phyloP scores from a whole-genome alignment of 371 early-diverging fungal species.

The Parasitella parasitica region DNA sequence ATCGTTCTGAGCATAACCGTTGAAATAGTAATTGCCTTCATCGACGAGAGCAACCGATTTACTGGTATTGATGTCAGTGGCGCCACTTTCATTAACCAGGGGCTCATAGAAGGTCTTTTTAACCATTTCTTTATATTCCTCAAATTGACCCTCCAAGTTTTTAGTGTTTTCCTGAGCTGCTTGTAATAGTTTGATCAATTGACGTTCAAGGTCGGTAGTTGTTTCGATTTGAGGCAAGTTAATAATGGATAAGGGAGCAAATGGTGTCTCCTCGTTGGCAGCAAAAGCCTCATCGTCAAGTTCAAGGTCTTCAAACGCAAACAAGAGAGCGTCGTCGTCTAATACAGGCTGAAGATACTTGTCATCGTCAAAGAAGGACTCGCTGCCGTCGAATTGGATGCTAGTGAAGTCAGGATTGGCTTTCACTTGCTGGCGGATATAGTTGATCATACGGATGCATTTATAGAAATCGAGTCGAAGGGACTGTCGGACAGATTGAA shows the following conservation, averaged over 20 bases:
- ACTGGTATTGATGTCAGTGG: not conserved
- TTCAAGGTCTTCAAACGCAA: slow-evolving; percentile 63
- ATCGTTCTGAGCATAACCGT: slow-evolving; percentile 79
- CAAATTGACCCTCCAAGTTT: slow-evolving; percentile 59
- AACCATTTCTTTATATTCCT: slow-evolving; percentile 70
- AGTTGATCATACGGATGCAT: slow-evolving; percentile 84
- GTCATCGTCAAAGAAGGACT: slow-evolving; percentile 71
- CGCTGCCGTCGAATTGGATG: slow-evolving; percentile 41
- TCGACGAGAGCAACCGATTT: slow-evolving; percentile 22
- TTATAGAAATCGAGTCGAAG: slow-evolving; percentile 80
- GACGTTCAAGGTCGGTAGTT: slow-evolving; percentile 57
- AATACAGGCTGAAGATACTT: slow-evolving; percentile 73
- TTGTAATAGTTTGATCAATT: slow-evolving; percentile 52
- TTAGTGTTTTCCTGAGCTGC: slow-evolving; percentile 49
- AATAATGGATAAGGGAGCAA: slow-evolving; percentile 5
- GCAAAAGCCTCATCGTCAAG: slow-evolving; percentile 4
- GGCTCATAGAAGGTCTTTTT: slow-evolving; percentile 70
- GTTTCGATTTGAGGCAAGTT: slow-evolving; percentile 25
- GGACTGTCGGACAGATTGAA: slow-evolving; percentile 51
- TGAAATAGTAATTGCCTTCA: slow-evolving; percentile 78
- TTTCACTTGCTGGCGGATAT: slow-evolving; percentile 63
- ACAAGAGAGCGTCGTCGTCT: slow-evolving; percentile 78
- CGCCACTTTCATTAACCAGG: slow-evolving; percentile 27
- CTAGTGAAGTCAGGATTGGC: not conserved
- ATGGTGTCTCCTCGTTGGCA: not conserved